Evolutionary conservation across 1,139 yeast species (phyloP).

Genomic region (Scheffersomyces titani): DNA sequence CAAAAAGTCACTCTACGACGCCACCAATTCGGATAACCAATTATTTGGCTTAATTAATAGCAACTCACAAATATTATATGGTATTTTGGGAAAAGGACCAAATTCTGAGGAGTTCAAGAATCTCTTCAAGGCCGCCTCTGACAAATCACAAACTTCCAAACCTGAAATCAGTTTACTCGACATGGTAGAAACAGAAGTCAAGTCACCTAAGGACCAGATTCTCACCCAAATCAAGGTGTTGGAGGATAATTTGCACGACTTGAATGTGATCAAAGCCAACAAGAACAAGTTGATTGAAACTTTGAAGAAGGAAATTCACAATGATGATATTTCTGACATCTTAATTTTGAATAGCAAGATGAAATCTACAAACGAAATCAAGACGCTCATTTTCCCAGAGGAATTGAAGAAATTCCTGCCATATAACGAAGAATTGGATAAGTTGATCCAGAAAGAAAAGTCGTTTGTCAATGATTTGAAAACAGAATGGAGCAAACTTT

Average conservation of each 20-base stretch:
- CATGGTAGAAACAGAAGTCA: slow-evolving; percentile 48
- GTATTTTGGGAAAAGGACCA: slow-evolving; percentile 34
- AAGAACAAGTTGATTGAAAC: slow-evolving; percentile 62
- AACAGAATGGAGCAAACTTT: slow-evolving; percentile 55
- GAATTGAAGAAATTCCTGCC: slow-evolving; percentile 81
- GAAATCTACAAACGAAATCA: slow-evolving; percentile 57
- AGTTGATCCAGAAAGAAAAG: slow-evolving; percentile 65
- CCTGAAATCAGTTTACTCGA: slow-evolving; percentile 58
- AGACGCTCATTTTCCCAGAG: slow-evolving; percentile 60
- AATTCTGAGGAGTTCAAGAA: slow-evolving; percentile 30
- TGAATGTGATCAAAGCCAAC: slow-evolving; percentile 53
- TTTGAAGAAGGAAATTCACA: slow-evolving; percentile 69
- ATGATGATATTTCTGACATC: slow-evolving; percentile 83
- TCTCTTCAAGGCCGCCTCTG: slow-evolving; percentile 23
- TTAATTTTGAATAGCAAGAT: slow-evolving; percentile 67
- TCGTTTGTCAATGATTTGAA: slow-evolving; percentile 58
- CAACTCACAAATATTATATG: slow-evolving; percentile 26
- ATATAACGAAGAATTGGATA: slow-evolving; percentile 65
- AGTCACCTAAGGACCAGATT: slow-evolving; percentile 22
- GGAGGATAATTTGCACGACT: slow-evolving; percentile 48
- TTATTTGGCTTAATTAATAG: slow-evolving; percentile 41
- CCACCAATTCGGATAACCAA: slow-evolving; percentile 65
- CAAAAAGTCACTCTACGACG: slow-evolving; percentile 68
- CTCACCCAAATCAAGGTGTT: slow-evolving; percentile 40
- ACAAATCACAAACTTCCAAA: slow-evolving; percentile 10